Percentiles rank a stretch among this genome's conserved stretches.
These are phyloP conservation scores for Xylariaceae sp. DNA, from an alignment of 2,329 filamentous ascomycete genomes.

Conservation along the genomic window DNA sequence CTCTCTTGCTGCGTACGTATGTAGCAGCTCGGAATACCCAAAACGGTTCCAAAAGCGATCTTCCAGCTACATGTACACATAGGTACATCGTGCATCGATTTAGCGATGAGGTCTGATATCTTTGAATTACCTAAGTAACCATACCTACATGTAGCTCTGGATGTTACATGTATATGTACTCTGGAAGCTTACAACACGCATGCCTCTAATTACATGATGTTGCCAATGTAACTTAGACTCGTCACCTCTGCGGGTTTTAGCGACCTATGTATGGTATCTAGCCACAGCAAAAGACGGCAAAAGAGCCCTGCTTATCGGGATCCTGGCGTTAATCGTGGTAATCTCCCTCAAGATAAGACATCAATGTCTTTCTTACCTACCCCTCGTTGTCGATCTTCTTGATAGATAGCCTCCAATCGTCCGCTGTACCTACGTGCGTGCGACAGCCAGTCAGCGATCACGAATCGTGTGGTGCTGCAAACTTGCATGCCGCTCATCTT, in stretches of 20 bases:
- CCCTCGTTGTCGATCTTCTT: constrained; percentile 8
- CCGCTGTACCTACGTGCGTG: too few species aligned
- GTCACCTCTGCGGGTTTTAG: too few species aligned
- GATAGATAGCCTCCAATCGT: background rate
- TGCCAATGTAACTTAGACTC: too few species aligned
- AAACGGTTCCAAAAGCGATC: background rate
- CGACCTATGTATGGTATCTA: too few species aligned
- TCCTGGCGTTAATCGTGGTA: background rate
- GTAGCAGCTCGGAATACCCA: too few species aligned
- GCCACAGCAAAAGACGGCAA: background rate
- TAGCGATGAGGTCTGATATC: too few species aligned
- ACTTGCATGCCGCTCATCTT: background rate
- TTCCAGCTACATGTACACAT: background rate
- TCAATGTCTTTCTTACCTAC: background rate
- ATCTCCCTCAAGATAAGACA: constrained; percentile 2
- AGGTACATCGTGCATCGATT: too few species aligned
- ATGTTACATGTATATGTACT: too few species aligned
- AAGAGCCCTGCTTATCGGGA: background rate
- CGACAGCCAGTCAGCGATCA: background rate
- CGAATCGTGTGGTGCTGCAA: background rate
- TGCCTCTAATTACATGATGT: background rate
- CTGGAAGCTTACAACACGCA: too few species aligned
- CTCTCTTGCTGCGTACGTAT: too few species aligned
- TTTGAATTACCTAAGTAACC: too few species aligned
- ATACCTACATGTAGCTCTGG: too few species aligned